These are phyloP conservation scores for Cyberlindnera maritima DNA, from an alignment of 805 yeast genomes.

Conservation along the genomic window DNA sequence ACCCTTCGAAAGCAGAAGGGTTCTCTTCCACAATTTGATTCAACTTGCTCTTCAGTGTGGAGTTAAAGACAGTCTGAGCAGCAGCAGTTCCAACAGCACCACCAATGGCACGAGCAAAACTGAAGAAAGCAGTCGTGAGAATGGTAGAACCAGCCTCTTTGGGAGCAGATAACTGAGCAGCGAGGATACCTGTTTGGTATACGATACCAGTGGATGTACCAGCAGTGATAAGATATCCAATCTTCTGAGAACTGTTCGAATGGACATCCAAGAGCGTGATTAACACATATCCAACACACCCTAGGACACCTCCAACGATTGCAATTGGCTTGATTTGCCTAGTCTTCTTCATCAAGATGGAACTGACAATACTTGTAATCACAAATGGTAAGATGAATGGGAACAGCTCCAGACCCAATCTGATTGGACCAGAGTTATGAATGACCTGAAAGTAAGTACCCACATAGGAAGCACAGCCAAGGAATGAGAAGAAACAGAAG, in stretches of 20 bases:
- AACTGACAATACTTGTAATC: conserved; percentile 18
- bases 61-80: conserved; percentile 40
- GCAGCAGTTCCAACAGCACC: conserved; percentile 43
- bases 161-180: conserved; percentile 48
- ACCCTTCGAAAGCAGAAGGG: conserved; percentile 1
- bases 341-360: conserved; percentile 31
- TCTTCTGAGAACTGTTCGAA: conserved; percentile 29
- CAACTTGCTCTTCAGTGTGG: conserved; percentile 16
- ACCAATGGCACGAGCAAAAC: conserved; percentile 45
- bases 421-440: conserved; percentile 28
- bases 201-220: conserved; percentile 37
- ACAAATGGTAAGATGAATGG: conserved; percentile 21
- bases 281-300: conserved; percentile 35
- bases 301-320: conserved; percentile 29
- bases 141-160: conserved; percentile 48
- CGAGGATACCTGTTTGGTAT: conserved; percentile 15
- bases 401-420: conserved; percentile 23
- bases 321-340: conserved; percentile 35
- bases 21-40: neutral
- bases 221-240: conserved; percentile 37
- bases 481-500: conserved; percentile 38
- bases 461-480: conserved; percentile 35
- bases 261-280: conserved; percentile 31
- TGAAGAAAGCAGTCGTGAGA: conserved; percentile 43
- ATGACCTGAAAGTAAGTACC: conserved; percentile 52